Evolutionary conservation across 768 basidiomycete species (phyloP).

Genomic region (Leccinum subgranulosum): DNA sequence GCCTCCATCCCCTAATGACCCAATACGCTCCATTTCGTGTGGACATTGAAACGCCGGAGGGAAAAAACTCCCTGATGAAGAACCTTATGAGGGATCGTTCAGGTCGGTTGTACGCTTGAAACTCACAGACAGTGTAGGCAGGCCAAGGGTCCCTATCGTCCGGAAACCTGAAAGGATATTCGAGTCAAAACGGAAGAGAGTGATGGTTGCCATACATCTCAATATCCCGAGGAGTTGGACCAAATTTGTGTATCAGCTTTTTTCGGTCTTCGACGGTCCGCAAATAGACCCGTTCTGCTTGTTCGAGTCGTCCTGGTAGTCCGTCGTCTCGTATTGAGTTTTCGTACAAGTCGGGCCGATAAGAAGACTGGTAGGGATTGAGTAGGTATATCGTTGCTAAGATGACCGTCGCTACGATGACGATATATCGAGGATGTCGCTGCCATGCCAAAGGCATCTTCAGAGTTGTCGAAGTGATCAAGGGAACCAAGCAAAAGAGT

Average conservation of each 20-base stretch:
- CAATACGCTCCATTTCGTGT: slow-evolving; percentile 41
- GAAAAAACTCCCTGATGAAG: slow-evolving; percentile 43
- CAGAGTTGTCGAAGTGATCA: neutral
- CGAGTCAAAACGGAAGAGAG: slow-evolving; percentile 3
- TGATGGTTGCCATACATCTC: slow-evolving; percentile 29
- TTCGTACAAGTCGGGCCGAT: slow-evolving; percentile 22
- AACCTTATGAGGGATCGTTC: slow-evolving; percentile 1
- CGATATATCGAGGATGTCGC: slow-evolving; percentile 53
- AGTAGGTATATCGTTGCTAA: slow-evolving; percentile 48
- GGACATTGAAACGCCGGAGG: slow-evolving; percentile 43
- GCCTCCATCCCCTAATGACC: slow-evolving; percentile 61
- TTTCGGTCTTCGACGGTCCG: slow-evolving; percentile 40
- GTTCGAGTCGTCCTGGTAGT: slow-evolving; percentile 39
- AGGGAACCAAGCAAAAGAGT: slow-evolving; percentile 3
- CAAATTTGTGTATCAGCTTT: slow-evolving; percentile 52
- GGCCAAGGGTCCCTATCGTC: slow-evolving; percentile 52
- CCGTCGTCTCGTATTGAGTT: slow-evolving; percentile 30
- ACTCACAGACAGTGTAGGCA: slow-evolving; percentile 56
- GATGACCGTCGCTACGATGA: slow-evolving; percentile 42
- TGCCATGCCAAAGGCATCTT: slow-evolving; percentile 33
- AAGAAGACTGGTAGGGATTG: slow-evolving; percentile 31
- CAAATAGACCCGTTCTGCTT: slow-evolving; percentile 45
- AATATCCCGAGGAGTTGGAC: slow-evolving; percentile 48
- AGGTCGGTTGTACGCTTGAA: slow-evolving; percentile 1
- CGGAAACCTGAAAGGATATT: slow-evolving; percentile 42